Evolutionary conservation across 345 rosid species (phyloP).

Genomic region (Populus alba): DNA sequence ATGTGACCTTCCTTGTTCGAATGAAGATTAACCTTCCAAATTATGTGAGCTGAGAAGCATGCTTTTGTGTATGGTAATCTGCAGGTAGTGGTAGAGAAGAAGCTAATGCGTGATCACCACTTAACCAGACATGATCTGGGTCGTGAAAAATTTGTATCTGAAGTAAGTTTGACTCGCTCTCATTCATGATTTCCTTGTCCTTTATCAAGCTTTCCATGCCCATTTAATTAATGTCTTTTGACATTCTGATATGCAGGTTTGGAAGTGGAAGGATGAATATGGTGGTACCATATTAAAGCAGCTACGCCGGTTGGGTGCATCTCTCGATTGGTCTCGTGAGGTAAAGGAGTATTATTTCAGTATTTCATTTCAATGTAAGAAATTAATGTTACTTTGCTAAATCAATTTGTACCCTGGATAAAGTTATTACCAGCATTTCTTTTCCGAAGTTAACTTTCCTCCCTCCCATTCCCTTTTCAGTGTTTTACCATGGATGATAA

Average conservation of each 20-base stretch:
- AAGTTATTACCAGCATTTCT: not conserved
- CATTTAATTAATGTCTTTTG: conserved; percentile 4
- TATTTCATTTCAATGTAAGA: not conserved
- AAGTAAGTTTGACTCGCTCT: conserved; percentile 44
- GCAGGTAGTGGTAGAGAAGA: conserved; percentile 95
- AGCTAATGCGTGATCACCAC: conserved; percentile 70
- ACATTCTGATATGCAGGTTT: conserved; percentile 49
- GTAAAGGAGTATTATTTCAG: conserved; percentile 31
- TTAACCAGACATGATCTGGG: conserved; percentile 90
- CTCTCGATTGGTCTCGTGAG: conserved; percentile 99
- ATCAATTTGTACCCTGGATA: not conserved
- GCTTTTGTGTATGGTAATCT: conserved; percentile 5
- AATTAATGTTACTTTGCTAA: not conserved
- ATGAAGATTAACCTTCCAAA: not conserved
- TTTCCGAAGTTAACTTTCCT: conserved; percentile 3
- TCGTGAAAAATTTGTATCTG: conserved; percentile 76
- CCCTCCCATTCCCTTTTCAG: conserved; percentile 30
- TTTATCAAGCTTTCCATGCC: not conserved
- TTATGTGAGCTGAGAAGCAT: too few relatives aligned
- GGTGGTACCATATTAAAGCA: conserved; percentile 79
- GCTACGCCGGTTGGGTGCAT: conserved; percentile 75
- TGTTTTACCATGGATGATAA: conserved; percentile 95
- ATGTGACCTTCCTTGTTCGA: not conserved
- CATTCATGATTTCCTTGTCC: conserved; percentile 5
- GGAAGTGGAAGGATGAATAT: conserved; percentile 84